Conservation (phyloP, 768 basidiomycete species). For the Baorangia bicolor region DNA sequence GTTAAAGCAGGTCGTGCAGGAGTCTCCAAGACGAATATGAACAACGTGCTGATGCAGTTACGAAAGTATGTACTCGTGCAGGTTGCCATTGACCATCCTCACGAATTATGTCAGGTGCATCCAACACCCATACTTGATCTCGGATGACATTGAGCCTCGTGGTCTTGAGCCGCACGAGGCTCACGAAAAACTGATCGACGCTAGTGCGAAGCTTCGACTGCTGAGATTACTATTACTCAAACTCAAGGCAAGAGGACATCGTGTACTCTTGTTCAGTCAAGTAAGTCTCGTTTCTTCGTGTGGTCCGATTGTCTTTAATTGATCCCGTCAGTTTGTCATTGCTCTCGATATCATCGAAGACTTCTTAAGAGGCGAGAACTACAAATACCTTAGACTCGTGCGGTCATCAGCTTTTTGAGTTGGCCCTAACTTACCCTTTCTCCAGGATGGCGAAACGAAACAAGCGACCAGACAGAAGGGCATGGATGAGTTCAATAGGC, state of each 20-base stretch:
- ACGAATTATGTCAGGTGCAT: conserved; percentile 56
- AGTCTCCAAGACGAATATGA: conserved; percentile 55
- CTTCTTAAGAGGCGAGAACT: conserved; percentile 77
- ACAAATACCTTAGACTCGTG: conserved; percentile 78
- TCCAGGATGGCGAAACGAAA: conserved; percentile 86
- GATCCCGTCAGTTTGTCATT: conserved; percentile 70
- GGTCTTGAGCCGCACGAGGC: conserved; percentile 55
- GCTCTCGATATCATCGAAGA: conserved; percentile 87
- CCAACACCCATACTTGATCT: conserved; percentile 90
- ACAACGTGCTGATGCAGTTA: conserved; percentile 85
- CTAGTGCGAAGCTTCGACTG: conserved; percentile 81
- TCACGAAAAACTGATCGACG: conserved; percentile 79
- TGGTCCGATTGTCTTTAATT: neutral
- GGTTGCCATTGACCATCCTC: neutral
- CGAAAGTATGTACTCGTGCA: conserved; percentile 58
- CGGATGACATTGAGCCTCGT: conserved; percentile 73
- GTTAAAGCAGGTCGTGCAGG: conserved; percentile 32
- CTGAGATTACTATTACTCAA: conserved; percentile 78
- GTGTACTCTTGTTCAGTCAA: conserved; percentile 90
- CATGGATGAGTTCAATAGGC: conserved; percentile 93
- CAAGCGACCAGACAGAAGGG: conserved; percentile 84
- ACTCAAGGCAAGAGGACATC: conserved; percentile 80
- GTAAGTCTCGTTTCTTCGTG: conserved; percentile 39
- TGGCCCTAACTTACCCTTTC: conserved; percentile 7
- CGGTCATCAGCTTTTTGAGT: conserved; percentile 15